phyloP scores from a whole-genome alignment of 2,329 filamentous ascomycete species.

The Colletotrichum sp. region DNA sequence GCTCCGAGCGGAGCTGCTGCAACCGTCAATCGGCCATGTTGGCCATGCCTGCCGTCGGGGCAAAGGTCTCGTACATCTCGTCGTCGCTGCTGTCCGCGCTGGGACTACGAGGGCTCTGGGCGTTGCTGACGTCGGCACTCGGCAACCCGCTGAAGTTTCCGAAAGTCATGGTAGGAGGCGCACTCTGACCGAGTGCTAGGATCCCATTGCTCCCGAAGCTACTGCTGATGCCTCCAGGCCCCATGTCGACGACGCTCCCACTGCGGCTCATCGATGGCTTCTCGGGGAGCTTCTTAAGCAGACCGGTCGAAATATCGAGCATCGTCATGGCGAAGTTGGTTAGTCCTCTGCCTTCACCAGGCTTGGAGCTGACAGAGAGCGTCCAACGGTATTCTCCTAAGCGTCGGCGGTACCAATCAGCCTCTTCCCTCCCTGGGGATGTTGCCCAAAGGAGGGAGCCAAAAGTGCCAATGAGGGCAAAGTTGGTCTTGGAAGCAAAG shows the following conservation, averaged over 20 bases:
- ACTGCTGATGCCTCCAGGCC: conserved; percentile 31
- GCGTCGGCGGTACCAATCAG: conserved; percentile 87
- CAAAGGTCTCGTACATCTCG: conserved; percentile 56
- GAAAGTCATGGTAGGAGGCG: conserved; percentile 19
- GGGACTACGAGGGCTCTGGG: conserved; percentile 55
- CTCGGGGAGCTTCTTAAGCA: conserved; percentile 73
- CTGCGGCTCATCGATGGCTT: conserved; percentile 70
- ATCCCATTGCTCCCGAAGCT: conserved; percentile 33
- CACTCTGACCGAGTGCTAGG: conserved; percentile 17
- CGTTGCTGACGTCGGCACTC: conserved; percentile 53
- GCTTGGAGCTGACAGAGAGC: conserved; percentile 81
- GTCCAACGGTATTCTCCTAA: conserved; percentile 95
- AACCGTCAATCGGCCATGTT: conserved; percentile 26
- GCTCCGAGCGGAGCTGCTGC: not conserved
- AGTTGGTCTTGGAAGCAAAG: conserved; percentile 86
- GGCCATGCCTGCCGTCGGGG: conserved; percentile 37
- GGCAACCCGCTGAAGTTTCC: conserved; percentile 47
- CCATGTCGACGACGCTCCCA: conserved; percentile 55
- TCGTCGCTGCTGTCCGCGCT: conserved; percentile 61
- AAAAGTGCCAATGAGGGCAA: conserved; percentile 93
- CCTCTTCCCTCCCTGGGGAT: conserved; percentile 84
- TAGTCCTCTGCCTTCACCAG: conserved; percentile 61
- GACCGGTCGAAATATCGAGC: conserved; percentile 72
- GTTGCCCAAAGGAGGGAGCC: conserved; percentile 90
- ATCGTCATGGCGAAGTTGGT: conserved; percentile 79